These are phyloP conservation scores for Oryza australiensis DNA, from an alignment of 176 grass and related monocot genomes.

Conservation along the genomic window DNA sequence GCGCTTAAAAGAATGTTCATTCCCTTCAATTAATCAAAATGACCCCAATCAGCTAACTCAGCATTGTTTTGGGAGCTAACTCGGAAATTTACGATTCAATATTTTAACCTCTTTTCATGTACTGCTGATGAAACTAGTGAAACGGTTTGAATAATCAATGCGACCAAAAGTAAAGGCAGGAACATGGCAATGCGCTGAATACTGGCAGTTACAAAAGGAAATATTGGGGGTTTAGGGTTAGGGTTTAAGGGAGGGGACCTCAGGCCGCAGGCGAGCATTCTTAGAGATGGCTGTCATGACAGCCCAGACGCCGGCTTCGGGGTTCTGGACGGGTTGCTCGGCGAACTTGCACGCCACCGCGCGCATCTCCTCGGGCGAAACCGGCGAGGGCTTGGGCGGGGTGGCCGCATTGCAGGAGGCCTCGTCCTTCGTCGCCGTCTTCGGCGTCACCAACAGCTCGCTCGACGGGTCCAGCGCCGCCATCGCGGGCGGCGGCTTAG, in stretches of 20 bases:
- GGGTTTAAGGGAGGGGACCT: conserved; percentile 59
- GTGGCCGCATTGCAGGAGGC: conserved; percentile 22
- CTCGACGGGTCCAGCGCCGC: conserved; percentile 23
- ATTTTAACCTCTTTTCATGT: not conserved
- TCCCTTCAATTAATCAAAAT: conserved; percentile 45
- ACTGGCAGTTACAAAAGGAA: not conserved
- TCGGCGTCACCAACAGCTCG: conserved; percentile 21
- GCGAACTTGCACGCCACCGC: conserved; percentile 76
- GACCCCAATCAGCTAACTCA: conserved; percentile 26
- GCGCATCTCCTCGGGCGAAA: conserved; percentile 54
- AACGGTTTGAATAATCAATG: too few species aligned
- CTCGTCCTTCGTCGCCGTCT: conserved; percentile 40
- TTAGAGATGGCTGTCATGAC: conserved; percentile 85
- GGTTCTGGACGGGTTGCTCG: conserved; percentile 65
- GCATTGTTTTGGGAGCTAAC: too few species aligned
- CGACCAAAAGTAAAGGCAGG: too few species aligned
- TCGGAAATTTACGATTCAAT: not conserved
- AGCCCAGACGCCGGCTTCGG: conserved; percentile 72
- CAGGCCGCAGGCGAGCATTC: conserved; percentile 65
- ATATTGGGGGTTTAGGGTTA: conserved; percentile 32
- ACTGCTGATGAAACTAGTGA: too few species aligned
- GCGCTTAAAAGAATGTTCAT: conserved; percentile 84
- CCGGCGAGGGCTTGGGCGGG: conserved; percentile 31
- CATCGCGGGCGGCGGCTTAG: conserved; percentile 16
- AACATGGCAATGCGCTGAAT: conserved; percentile 7